Percentiles rank a stretch among this genome's conserved stretches.
These are phyloP conservation scores for Penicillium tannophilum DNA, from an alignment of 495 filamentous ascomycete genomes.

Conservation along the genomic window DNA sequence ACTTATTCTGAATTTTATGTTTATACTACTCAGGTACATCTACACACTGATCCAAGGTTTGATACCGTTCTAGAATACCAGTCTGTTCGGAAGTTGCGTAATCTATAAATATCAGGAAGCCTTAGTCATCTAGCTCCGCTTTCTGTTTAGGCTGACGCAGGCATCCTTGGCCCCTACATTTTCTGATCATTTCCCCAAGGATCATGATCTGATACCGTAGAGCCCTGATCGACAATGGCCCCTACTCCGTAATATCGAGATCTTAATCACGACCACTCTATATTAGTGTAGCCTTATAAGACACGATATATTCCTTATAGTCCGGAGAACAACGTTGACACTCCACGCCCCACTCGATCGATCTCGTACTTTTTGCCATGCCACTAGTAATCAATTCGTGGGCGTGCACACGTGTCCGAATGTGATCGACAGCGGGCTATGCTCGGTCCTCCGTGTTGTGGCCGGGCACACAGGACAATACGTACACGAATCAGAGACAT, in stretches of 20 bases:
- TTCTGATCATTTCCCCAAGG: not conserved
- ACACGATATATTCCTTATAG: not conserved
- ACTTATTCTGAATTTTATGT: not conserved
- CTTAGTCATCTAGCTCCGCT: not conserved
- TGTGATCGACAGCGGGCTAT: slow-evolving; percentile 1
- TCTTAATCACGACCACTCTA: not conserved
- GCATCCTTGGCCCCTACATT: not conserved
- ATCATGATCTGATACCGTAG: not conserved
- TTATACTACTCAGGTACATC: no score
- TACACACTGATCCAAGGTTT: no score
- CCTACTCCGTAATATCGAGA: not conserved
- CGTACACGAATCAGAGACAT: not conserved
- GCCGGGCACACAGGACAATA: not conserved
- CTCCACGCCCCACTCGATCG: slow-evolving; percentile 8
- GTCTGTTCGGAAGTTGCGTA: not conserved
- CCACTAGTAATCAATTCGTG: slow-evolving; percentile 1
- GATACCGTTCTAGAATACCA: no score
- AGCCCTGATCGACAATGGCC: not conserved
- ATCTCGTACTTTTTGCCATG: slow-evolving; percentile 3
- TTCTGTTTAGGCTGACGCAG: not conserved
- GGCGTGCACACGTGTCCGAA: slow-evolving; percentile 3
- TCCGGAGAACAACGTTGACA: slow-evolving; percentile 1
- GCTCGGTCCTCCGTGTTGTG: not conserved
- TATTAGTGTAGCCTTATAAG: not conserved
- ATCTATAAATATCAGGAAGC: not conserved